Base-by-base conservation (phyloP, 2,329 filamentous ascomycete genomes). In the Aspergillus hiratsukae region DNA sequence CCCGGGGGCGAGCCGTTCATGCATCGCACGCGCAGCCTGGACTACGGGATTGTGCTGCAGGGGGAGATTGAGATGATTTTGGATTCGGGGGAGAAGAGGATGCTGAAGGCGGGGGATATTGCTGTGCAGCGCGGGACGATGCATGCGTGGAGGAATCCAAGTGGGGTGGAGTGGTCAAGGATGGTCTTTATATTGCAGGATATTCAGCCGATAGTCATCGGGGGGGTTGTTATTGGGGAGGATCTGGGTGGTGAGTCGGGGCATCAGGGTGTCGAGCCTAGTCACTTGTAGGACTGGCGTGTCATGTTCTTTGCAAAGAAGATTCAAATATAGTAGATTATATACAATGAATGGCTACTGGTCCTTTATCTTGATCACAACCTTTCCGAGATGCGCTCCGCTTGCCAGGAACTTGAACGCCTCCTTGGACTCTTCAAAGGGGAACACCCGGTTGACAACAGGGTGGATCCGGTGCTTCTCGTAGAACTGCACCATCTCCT, bases 21-120 rank as follows among this genome's bases (percentile, higher is more conserved):
- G 75, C 82, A 84, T 60, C 76, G 81, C 11, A 83, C 81, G 0
- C 75, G 80, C 61, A 80, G 75, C 41, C 68, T 84, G 2, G 82
- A 84, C 62, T 84, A 80, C 59, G 82, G 81, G 2, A 74, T 83
- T 53, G 75, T 84, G 2, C 62, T 84, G 6, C 81, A 84, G 61
- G 82, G 82, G 1, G 73, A 76, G 61, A 64, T 84, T 28, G 80
- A 82, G 58, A 72, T 83, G 68, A 54, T 78, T 3, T 67, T 84
- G 4, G 82, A 83, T 57, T 76, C 77, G n/a, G 81, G 82, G 1
- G 80, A 79, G 55, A 72, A 66, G 50, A 72, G 73, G 48, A 55
- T 72, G 25, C 71, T 85, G 75, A 69, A 72, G 49, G 70, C 75
- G 10, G 82, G 82, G 2, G 82, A 85, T 62, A 69, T 83, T n/a